Evolutionary conservation across 2,329 filamentous ascomycete genomes (phyloP).

Genomic region (Exophiala lecanii-corni): DNA sequence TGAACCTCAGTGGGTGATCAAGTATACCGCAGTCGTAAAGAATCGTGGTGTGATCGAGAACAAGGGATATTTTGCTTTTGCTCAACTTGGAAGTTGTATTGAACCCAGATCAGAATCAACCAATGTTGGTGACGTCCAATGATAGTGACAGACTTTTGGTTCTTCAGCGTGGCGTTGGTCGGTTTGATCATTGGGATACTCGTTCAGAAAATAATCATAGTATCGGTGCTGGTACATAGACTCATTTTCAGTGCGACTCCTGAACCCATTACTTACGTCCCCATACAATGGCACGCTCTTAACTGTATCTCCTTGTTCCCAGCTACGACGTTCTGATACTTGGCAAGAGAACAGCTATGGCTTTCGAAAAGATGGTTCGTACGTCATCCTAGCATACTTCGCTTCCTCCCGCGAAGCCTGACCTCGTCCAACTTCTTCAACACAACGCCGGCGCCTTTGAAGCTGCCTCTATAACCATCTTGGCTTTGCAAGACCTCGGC

Average conservation of each 20-base stretch:
- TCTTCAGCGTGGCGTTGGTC: conserved; percentile 20
- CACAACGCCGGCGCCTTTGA: conserved; percentile 69
- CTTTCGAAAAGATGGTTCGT: too few species aligned
- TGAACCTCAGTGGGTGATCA: conserved; percentile 87
- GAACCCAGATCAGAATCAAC: conserved; percentile 14
- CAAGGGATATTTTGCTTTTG: conserved; percentile 93
- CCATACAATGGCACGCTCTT: too few species aligned
- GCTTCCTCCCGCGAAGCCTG: conserved; percentile 87
- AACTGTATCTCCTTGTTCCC: too few species aligned
- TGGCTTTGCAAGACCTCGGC: conserved; percentile 55
- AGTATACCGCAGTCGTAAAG: conserved; percentile 93
- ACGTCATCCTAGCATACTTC: conserved; percentile 83
- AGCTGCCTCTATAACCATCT: conserved; percentile 65
- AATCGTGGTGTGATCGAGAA: conserved; percentile 95
- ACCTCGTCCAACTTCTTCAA: conserved; percentile 86
- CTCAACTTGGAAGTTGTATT: conserved; percentile 57
- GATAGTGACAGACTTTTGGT: too few species aligned
- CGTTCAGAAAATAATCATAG: too few species aligned
- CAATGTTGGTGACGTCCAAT: background rate
- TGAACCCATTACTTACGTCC: too few species aligned
- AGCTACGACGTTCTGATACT: too few species aligned
- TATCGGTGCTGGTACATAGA: too few species aligned
- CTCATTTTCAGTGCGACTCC: too few species aligned
- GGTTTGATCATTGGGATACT: conserved; percentile 4
- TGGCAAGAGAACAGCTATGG: too few species aligned